A percentile compares a stretch with the other conserved stretches of the same genome.
Evolutionary conservation across 768 basidiomycete genomes (phyloP).

Genomic region (Lanmaoa rubissima): DNA sequence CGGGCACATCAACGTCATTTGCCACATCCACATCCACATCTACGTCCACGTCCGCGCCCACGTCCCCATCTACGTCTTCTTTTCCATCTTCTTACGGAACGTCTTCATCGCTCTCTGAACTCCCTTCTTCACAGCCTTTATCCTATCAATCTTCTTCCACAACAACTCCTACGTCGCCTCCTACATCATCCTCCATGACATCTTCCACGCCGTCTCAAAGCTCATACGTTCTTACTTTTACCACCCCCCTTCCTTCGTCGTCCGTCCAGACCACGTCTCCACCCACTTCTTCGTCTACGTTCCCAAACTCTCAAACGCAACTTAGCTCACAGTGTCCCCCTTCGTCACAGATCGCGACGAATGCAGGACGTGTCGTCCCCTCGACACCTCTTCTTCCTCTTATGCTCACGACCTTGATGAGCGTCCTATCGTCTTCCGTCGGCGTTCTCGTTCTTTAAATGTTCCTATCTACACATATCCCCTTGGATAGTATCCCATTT

Average conservation of each 20-base stretch:
- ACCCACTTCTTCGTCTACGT: neutral
- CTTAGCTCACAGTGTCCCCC: conserved; percentile 25
- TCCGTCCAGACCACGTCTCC: neutral
- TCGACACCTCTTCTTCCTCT: conserved; percentile 13
- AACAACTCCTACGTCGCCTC: neutral
- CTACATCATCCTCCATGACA: neutral
- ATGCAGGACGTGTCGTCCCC: conserved; percentile 7
- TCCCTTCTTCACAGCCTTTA: neutral
- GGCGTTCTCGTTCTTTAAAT: conserved; percentile 28
- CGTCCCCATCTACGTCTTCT: neutral
- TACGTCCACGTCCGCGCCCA: neutral
- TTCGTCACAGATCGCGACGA: neutral
- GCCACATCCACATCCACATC: neutral
- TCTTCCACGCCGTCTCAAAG: neutral
- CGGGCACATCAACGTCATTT: neutral
- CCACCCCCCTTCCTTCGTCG: neutral
- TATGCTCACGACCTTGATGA: conserved; percentile 25
- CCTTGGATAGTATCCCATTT: neutral
- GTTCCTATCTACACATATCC: neutral
- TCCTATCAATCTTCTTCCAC: neutral
- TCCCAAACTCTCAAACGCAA: conserved; percentile 18
- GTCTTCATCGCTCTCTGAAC: neutral
- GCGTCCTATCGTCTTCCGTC: conserved; percentile 25
- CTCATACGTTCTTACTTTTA: neutral
- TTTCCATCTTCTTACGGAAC: neutral